phyloP scores from a whole-genome alignment of 306 rosid genomes.

The Mucuna pruriens region DNA sequence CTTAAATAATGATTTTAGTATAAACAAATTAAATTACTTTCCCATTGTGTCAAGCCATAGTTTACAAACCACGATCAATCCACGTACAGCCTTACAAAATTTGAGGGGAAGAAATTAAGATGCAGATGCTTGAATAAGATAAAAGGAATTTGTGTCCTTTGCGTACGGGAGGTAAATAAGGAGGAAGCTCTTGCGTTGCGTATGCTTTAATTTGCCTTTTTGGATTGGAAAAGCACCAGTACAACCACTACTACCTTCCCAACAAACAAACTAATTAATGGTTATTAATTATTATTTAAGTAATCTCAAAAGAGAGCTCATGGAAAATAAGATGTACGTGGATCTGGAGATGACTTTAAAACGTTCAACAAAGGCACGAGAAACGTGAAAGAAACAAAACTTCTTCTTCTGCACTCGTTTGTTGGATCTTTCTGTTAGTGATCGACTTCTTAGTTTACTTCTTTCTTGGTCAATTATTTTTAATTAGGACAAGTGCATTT shows the following conservation, averaged over 20 bases:
- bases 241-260: background rate
- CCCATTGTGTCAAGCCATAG: background rate
- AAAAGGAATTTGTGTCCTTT: background rate
- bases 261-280: background rate
- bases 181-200: background rate
- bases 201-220: background rate
- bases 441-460: background rate
- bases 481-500: background rate
- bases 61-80: background rate
- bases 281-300: background rate
- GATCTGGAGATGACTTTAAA: background rate
- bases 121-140: background rate
- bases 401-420: background rate
- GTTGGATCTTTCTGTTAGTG: background rate
- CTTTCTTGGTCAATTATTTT: background rate
- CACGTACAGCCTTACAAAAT: background rate
- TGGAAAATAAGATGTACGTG: background rate
- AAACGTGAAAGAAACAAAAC: background rate
- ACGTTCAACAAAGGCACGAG: background rate
- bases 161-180: conserved; percentile 27
- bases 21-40: background rate
- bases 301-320: background rate
- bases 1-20: background rate
- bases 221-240: background rate
- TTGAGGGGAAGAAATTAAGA: background rate